Conservation (phyloP, 768 basidiomycete species). For the Pulveroboletus ravenelii region DNA sequence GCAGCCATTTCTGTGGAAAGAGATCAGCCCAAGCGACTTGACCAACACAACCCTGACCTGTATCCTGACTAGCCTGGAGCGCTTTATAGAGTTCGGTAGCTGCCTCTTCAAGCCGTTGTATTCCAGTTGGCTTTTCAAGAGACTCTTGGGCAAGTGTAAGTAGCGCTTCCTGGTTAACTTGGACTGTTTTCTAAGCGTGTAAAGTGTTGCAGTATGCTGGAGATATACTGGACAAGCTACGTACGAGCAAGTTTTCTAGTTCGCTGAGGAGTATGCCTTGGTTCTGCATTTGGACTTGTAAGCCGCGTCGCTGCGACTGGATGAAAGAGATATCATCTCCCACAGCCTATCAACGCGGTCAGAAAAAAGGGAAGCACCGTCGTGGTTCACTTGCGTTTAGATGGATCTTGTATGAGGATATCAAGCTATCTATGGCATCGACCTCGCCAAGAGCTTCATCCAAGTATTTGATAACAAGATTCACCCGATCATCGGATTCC, state of each 20-base stretch:
- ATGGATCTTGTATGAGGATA: slow-evolving; percentile 95
- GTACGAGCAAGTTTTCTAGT: slow-evolving; percentile 80
- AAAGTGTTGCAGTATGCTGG: background rate
- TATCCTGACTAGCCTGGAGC: slow-evolving; percentile 82
- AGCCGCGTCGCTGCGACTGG: slow-evolving; percentile 91
- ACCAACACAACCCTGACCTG: slow-evolving; percentile 44
- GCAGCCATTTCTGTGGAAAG: slow-evolving; percentile 80
- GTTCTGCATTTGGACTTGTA: slow-evolving; percentile 97
- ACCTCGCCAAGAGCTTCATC: slow-evolving; percentile 87
- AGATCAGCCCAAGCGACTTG: slow-evolving; percentile 4
- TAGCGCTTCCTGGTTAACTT: slow-evolving; percentile 79
- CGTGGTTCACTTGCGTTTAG: slow-evolving; percentile 62
- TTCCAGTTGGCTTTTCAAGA: slow-evolving; percentile 71
- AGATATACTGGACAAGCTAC: slow-evolving; percentile 13
- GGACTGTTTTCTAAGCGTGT: slow-evolving; percentile 74
- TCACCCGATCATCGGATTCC: slow-evolving; percentile 90
- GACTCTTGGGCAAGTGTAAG: slow-evolving; percentile 83
- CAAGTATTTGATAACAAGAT: slow-evolving; percentile 77
- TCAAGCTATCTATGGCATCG: slow-evolving; percentile 82
- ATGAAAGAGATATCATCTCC: slow-evolving; percentile 94
- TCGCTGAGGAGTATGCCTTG: slow-evolving; percentile 82
- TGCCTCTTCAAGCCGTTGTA: slow-evolving; percentile 75
- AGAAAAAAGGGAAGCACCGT: slow-evolving; percentile 6
- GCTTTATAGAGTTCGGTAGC: slow-evolving; percentile 93
- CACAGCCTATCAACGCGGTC: slow-evolving; percentile 59